Percentiles rank a stretch among this genome's conserved stretches.
phyloP scores from a whole-genome alignment of 805 yeast genomes.

The Kodamaea laetipori region DNA sequence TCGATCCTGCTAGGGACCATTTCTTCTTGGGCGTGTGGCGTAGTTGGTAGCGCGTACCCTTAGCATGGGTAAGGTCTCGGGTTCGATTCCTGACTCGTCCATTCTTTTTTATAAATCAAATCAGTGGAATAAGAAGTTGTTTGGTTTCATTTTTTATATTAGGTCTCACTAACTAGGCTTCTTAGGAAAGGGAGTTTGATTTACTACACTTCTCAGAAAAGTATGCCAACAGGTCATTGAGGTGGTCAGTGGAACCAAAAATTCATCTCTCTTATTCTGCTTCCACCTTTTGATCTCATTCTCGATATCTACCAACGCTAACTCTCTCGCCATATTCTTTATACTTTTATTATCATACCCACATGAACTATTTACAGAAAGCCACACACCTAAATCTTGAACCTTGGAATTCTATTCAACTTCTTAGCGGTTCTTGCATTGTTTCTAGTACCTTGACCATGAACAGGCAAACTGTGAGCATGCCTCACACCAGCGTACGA shows the following conservation, averaged over 20 bases:
- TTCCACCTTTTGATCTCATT: background rate
- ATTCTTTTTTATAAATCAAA: slow-evolving; percentile 42
- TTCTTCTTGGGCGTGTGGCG: slow-evolving; percentile 64
- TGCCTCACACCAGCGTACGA: slow-evolving; percentile 89
- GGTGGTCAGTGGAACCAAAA: too few relatives aligned
- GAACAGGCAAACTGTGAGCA: slow-evolving; percentile 63
- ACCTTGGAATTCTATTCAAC: slow-evolving; percentile 75
- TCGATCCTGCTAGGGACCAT: slow-evolving; percentile 87
- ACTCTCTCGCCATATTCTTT: too few relatives aligned
- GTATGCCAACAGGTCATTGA: too few relatives aligned
- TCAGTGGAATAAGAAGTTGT: too few relatives aligned
- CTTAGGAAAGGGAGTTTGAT: too few relatives aligned
- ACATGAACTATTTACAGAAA: too few relatives aligned
- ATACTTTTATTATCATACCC: too few relatives aligned
- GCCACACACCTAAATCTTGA: slow-evolving; percentile 19
- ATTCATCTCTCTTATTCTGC: background rate
- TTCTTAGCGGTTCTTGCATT: slow-evolving; percentile 89
- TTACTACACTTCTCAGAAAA: too few relatives aligned
- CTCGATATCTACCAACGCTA: too few relatives aligned
- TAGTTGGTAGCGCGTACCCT: slow-evolving; percentile 84
- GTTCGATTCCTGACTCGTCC: slow-evolving; percentile 80
- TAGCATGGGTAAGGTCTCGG: slow-evolving; percentile 81
- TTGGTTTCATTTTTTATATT: too few relatives aligned
- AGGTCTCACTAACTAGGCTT: too few relatives aligned
- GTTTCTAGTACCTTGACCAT: slow-evolving; percentile 89